Base-by-base conservation (phyloP, 352 stramenopile genomes). In the Globisporangium apiculatum region DNA sequence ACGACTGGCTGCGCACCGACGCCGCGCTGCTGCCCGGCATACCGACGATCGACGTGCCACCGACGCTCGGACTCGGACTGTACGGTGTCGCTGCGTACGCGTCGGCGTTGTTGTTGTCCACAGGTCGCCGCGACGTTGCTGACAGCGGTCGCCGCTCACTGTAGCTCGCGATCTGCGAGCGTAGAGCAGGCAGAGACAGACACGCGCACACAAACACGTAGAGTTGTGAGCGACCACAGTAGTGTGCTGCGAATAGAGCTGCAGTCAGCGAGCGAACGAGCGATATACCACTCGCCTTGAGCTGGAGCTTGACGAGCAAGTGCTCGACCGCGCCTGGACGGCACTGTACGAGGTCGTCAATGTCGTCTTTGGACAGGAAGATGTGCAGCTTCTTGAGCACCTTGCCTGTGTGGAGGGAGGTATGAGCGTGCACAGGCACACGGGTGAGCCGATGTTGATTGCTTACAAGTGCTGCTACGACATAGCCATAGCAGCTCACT, bases 291-390 rank as follows among this genome's bases (percentile, higher is more conserved):
- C 52, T 7, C 63, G 96, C 91, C 66, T 97, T 97, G 50, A 95
- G 73, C 63, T 98, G 87, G 40, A 98, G 63, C 54, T 79, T 79
- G 41, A 97, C 81, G 10, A 98, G 71, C n/a, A 98, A 67, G 38
- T 94, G 72, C 63, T 98, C 93, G 15, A 98, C 86, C 0, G 84
- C 89, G 3, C 86, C 91, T 1, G 89, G 70, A 43, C 89, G 89
- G 53, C 89, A 96, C 43, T 95, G 73, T 8, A 96, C 88, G 9
- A 98, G 76, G 45, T 91, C 88, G 56, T 98, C 86, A n/a, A 98
- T 89, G 58, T 97, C 89, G 18, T 85, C 68, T 51, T 94, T 93
- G 0, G 85, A 76, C 17, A 98, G 58, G n/a, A 81, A 76, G 36
- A 91, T 72, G 41, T 88, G 72, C 46, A 97, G 71, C 55, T 75